These are phyloP conservation scores for Beauveria sp. DNA, from an alignment of 2,329 filamentous ascomycete species.

Conservation along the genomic window DNA sequence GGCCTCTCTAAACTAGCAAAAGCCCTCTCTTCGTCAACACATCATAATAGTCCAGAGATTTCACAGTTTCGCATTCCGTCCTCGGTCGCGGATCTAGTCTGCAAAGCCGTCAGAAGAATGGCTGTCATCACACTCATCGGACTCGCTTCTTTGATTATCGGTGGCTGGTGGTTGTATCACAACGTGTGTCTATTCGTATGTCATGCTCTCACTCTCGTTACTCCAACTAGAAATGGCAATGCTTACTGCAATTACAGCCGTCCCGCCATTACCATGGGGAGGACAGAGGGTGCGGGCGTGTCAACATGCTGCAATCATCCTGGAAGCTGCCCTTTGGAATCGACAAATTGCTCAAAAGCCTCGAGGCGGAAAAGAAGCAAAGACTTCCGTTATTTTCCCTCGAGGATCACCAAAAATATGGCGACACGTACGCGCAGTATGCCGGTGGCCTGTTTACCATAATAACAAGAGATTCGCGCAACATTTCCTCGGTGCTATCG, in stretches of 20 bases:
- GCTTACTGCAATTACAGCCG: not conserved
- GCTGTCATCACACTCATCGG: not conserved
- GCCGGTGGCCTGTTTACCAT: slow-evolving; percentile 5
- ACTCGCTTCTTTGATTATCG: not conserved
- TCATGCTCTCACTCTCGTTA: not conserved
- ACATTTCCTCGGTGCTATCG: slow-evolving; percentile 1
- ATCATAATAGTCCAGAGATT: no score
- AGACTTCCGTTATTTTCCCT: not conserved
- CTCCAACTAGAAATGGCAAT: not conserved
- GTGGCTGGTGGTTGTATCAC: slow-evolving; percentile 5
- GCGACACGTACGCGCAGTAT: slow-evolving; percentile 5
- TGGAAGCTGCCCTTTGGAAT: slow-evolving; percentile 9
- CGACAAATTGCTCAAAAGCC: slow-evolving; percentile 3
- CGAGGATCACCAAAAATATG: not conserved
- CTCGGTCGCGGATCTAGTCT: not conserved
- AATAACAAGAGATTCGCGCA: slow-evolving; percentile 1
- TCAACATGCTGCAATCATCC: not conserved
- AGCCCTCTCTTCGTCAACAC: no score
- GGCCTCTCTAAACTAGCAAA: no score
- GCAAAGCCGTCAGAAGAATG: not conserved
- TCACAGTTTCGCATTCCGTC: not conserved
- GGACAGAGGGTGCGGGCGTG: slow-evolving; percentile 5
- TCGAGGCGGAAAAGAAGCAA: not conserved
- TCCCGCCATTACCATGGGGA: slow-evolving; percentile 5
- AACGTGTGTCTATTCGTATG: slow-evolving; percentile 1